Percentiles rank a stretch among this genome's conserved stretches.
Conservation (phyloP, 345 rosid genomes). For the Brassica napus region Da-Ae NC_063443.1:2900001-2900500, state of each 20-base stretch:
- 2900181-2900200: neutral
- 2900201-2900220: neutral
- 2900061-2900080: conserved; percentile 47
- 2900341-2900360: conserved; percentile 43
- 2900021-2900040: conserved; percentile 58
- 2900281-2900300: conserved; percentile 37
- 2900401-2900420: conserved; percentile 45
- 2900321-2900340: conserved; percentile 25
- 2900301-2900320: conserved; percentile 49
- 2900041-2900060: conserved; percentile 65
- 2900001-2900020: conserved; percentile 48
- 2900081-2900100: conserved; percentile 54
- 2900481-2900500: neutral
- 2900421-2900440: conserved; percentile 22
- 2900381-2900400: conserved; percentile 50
- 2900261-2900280: conserved; percentile 52
- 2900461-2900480: conserved; percentile 34
- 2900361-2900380: conserved; percentile 51
- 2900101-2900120: conserved; percentile 50
- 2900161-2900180: neutral
- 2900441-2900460: conserved; percentile 46
- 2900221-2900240: conserved; percentile 47
- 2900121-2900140: conserved; percentile 60
- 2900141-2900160: conserved; percentile 45
- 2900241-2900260: conserved; percentile 45